Conservation (phyloP, 176 grass and related monocot species). For the Stipa capillata region DNA sequence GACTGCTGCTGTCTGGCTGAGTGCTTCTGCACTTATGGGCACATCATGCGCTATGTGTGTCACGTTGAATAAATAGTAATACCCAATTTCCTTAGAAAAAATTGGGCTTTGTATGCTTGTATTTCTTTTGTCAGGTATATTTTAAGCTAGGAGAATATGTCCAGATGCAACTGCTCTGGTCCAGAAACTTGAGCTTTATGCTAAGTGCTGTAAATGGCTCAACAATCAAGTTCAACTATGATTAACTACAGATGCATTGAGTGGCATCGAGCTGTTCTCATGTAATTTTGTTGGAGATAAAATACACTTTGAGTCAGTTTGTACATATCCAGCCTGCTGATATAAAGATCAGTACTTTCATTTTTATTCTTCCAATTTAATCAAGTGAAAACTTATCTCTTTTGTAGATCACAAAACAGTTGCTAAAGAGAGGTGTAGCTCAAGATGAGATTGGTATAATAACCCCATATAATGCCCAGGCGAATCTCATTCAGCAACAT, state of each 20-base stretch:
- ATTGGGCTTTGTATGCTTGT: background rate
- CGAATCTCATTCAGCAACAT: slow-evolving; percentile 63
- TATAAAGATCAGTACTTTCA: background rate
- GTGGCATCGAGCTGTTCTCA: too few relatives aligned
- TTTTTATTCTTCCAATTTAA: background rate
- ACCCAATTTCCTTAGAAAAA: too few relatives aligned
- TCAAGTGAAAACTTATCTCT: background rate
- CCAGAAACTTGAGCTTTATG: background rate
- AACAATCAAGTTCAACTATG: background rate
- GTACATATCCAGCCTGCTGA: background rate
- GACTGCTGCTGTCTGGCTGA: slow-evolving; percentile 6
- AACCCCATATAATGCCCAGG: slow-evolving; percentile 95
- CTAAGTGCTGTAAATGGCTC: background rate
- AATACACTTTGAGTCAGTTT: background rate
- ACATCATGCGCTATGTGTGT: background rate
- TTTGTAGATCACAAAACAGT: slow-evolving; percentile 56
- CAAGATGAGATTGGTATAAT: slow-evolving; percentile 81
- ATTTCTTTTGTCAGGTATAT: background rate
- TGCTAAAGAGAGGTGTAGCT: slow-evolving; percentile 69
- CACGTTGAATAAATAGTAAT: background rate
- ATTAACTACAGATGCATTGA: too few relatives aligned
- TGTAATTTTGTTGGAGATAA: too few relatives aligned
- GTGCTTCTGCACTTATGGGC: background rate
- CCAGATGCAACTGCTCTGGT: background rate
- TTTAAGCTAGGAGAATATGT: background rate